A percentile compares a stretch with the other conserved stretches of the same genome.
Evolutionary conservation across 1,139 yeast species (phyloP).

Genomic region (Pichia sp.): DNA sequence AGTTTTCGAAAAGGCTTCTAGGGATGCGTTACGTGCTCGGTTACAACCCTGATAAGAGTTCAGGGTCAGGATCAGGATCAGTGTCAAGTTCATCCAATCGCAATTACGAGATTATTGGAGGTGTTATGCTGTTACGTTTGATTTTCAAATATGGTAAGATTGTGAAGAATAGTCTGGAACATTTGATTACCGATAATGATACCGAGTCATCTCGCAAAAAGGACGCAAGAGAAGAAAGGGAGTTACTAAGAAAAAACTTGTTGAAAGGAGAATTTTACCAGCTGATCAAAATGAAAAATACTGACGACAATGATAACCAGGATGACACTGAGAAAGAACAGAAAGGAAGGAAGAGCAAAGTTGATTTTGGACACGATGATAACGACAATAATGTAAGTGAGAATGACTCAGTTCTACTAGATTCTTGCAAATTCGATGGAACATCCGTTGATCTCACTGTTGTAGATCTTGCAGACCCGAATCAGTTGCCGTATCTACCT

Average conservation of each 20-base stretch:
- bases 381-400: not conserved
- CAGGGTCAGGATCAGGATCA: slow-evolving; percentile 14
- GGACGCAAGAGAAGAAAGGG: not conserved
- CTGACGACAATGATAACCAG: not conserved
- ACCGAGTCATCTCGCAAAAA: not conserved
- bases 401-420: not conserved
- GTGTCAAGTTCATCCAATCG: slow-evolving; percentile 32
- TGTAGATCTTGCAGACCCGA: slow-evolving; percentile 51
- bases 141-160: slow-evolving; percentile 36
- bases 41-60: slow-evolving; percentile 41
- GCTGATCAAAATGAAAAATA: not conserved
- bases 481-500: slow-evolving; percentile 60
- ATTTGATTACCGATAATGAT: not conserved
- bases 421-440: not conserved
- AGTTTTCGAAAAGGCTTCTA: slow-evolving; percentile 64
- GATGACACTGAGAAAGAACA: slow-evolving; percentile 1
- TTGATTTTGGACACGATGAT: slow-evolving; percentile 15
- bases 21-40: slow-evolving; percentile 77
- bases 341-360: too few relatives aligned
- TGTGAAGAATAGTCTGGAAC: slow-evolving; percentile 12
- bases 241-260: not conserved
- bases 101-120: slow-evolving; percentile 75
- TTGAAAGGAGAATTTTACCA: not conserved
- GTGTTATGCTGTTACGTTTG: slow-evolving; percentile 56
- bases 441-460: slow-evolving; percentile 8